phyloP scores from a whole-genome alignment of 805 yeast genomes.

The Saturnispora quitensis region DNA sequence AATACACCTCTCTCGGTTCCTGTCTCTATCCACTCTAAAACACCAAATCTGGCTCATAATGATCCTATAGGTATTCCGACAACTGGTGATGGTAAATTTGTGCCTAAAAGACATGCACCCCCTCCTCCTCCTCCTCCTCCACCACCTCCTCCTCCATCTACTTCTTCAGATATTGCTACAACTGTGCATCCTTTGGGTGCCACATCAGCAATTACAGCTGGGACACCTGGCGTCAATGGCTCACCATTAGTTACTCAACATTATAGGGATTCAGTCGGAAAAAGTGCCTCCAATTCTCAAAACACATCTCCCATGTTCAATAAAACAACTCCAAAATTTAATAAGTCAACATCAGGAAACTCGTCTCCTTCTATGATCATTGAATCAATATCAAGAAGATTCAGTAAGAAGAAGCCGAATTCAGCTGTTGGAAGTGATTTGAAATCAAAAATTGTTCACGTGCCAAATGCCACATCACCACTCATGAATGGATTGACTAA shows the following conservation, averaged over 20 bases:
- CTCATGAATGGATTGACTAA: conserved; percentile 1
- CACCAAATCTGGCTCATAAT: conserved; percentile 5
- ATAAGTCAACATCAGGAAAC: conserved; percentile 3
- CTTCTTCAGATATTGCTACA: not conserved
- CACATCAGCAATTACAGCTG: not conserved
- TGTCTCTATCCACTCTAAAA: not conserved
- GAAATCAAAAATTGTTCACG: conserved; percentile 19
- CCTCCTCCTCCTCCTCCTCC: conserved; percentile 26
- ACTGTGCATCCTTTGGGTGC: not conserved
- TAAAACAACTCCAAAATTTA: not conserved
- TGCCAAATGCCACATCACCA: conserved; percentile 10
- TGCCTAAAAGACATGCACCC: conserved; percentile 31
- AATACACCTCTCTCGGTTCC: not conserved
- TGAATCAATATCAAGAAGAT: conserved; percentile 23
- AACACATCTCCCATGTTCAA: not conserved
- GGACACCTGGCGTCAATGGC: not conserved
- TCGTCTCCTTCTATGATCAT: conserved; percentile 24
- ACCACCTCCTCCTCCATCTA: not conserved
- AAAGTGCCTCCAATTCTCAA: not conserved
- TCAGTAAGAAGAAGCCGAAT: conserved; percentile 13
- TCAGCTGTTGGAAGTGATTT: conserved; percentile 1
- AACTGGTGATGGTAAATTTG: conserved; percentile 19
- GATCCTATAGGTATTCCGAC: conserved; percentile 9
- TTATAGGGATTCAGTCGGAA: not conserved
- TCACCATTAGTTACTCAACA: not conserved